A percentile compares a stretch with the other conserved stretches of the same genome.
Conservation (phyloP, 139 green algal species). For the Spirogloea muscicola region DNA sequence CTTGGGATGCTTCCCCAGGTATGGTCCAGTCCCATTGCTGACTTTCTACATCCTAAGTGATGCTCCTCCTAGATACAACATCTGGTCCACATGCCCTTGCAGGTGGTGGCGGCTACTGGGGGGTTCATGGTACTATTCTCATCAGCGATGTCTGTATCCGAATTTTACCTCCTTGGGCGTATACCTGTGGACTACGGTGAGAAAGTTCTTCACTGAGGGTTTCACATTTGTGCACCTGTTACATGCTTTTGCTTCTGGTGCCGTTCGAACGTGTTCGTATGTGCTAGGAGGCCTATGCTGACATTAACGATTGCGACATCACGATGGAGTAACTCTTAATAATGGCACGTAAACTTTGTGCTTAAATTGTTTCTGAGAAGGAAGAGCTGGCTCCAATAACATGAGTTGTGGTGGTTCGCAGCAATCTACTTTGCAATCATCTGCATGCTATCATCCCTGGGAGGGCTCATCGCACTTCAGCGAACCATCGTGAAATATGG, state of each 20-base stretch:
- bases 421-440: conserved; percentile 30
- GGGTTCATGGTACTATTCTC: conserved; percentile 47
- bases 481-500: neutral
- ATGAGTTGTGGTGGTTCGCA: too few species aligned
- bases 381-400: too few species aligned
- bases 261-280: too few species aligned
- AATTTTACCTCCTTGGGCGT: conserved; percentile 36
- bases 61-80: neutral
- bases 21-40: neutral
- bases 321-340: too few species aligned
- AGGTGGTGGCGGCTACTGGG: conserved; percentile 6
- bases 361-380: too few species aligned
- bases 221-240: too few species aligned
- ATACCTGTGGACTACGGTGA: conserved; percentile 33
- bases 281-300: too few species aligned
- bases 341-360: too few species aligned
- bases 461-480: conserved; percentile 1
- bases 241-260: too few species aligned
- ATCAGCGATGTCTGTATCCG: conserved; percentile 35
- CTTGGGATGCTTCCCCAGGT: conserved; percentile 29
- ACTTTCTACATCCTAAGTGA: neutral
- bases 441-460: neutral
- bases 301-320: too few species aligned
- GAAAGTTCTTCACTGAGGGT: too few species aligned
- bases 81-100: neutral